Evolutionary conservation across 2,329 filamentous ascomycete genomes (phyloP), one percentile per base, ranked within the genome.

Genomic region (Bimuria novae-zelandiae): DNA sequence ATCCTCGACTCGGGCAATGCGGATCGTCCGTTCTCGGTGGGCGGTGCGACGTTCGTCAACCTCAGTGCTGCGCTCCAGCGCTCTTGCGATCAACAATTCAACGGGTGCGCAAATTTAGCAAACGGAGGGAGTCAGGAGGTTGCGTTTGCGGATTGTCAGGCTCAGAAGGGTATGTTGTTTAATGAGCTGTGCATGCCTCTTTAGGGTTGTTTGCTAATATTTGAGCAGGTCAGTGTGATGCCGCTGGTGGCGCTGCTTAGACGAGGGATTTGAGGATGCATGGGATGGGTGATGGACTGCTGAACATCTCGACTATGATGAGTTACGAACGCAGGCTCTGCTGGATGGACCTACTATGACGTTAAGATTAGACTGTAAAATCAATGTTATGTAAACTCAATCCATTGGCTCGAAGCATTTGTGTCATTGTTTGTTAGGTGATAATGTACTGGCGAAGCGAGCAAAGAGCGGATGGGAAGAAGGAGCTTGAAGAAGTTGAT

Each of bases 81-180:
- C 41, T 80, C 83, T 30, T 89, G 86, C 66, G 80, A 84, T 55
- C 80, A 86, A 53, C 84, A 88, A 74, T 82, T 84, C 74, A 87
- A 86, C 62, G 72, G 69, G 3, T 89, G 86, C 63, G 76, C 81
- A 11, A 74, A 84, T 57, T 79, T 79, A 23, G 81, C 81, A 51
- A 87, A 87, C 69, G 62, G 73, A 11, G 82, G 83, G 45, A 47
- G 63, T 19, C 59, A 65, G 3, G 76, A 76, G 35, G 67, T 76
- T 53, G 74, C 71, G 3, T 70, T 81, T 23, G 57, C 64, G n/a
- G 79, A 85, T 51, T 88, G 85, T 74, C 76, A 80, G 56, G 63
- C 73, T 4, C 85, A 88, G 72, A 76, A 84, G 62, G 59, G 69
- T 70, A 40, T 53, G 63, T 62, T 3, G 4, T 3, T 3, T n/a